phyloP scores from a whole-genome alignment of 108 stramenopile genomes.

The Conticribra guillardii region DNA sequence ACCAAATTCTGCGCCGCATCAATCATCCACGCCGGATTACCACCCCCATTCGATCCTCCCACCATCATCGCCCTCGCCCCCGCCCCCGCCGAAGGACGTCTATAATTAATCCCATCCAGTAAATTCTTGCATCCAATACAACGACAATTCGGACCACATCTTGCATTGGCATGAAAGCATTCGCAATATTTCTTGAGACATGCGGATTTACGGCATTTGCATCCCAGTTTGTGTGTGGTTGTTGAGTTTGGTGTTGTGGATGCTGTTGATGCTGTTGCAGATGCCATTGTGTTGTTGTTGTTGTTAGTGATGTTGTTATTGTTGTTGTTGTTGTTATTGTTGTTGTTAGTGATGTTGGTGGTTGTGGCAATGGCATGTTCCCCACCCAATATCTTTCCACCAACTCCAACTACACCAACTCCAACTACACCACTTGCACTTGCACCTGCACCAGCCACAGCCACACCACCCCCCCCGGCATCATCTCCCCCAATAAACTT shows the following conservation, averaged over 20 bases:
- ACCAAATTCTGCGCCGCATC: constrained; percentile 85
- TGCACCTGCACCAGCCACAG: too few species aligned
- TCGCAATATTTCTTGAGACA: constrained; percentile 98
- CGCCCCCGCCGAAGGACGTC: constrained; percentile 10
- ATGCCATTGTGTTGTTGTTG: neutral
- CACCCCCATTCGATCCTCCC: constrained; percentile 5
- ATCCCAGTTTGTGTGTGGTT: constrained; percentile 88
- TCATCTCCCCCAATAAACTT: constrained; percentile 67
- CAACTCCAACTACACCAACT: too few species aligned
- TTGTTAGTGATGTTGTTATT: neutral
- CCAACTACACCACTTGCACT: too few species aligned
- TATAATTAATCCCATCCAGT: constrained; percentile 22
- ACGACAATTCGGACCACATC: constrained; percentile 89
- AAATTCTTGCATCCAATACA: constrained; percentile 94
- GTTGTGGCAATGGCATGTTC: too few species aligned
- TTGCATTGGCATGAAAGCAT: constrained; percentile 87
- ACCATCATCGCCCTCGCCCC: neutral
- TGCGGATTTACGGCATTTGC: constrained; percentile 92
- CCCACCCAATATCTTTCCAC: too few species aligned
- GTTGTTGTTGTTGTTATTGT: too few species aligned
- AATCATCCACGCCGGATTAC: constrained; percentile 55
- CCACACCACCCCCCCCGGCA: neutral
- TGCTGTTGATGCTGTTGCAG: constrained; percentile 37
- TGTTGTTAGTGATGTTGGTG: too few species aligned
- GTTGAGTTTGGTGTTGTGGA: constrained; percentile 13